Evolutionary conservation across 495 filamentous ascomycete genomes (phyloP).

Genomic region (Beverwykella pulmonaria): DNA sequence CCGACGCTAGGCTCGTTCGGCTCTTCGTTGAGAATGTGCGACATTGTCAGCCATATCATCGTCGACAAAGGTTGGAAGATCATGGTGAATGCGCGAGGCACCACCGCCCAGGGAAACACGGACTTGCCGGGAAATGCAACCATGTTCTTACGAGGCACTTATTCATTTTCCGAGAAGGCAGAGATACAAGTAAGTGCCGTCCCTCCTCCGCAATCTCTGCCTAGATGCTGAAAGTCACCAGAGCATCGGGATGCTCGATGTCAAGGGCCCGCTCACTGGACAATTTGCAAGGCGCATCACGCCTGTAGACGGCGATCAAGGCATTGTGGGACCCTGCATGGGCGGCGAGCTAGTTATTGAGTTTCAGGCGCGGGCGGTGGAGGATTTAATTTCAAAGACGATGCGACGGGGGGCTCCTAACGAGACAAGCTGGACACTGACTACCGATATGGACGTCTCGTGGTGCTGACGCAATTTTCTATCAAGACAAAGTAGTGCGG

Average conservation of each 20-base stretch:
- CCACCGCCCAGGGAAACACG: constrained; percentile 8
- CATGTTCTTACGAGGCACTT: constrained; percentile 19
- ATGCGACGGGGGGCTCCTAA: background rate
- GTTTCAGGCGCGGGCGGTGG: constrained; percentile 22
- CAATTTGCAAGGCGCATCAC: constrained; percentile 15
- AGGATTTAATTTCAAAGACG: background rate
- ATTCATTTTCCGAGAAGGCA: constrained; percentile 13
- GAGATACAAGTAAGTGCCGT: constrained; percentile 20
- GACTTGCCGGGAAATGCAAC: constrained; percentile 10
- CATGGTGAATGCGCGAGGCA: constrained; percentile 21
- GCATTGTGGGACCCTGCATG: constrained; percentile 12
- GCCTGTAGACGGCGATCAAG: constrained; percentile 17
- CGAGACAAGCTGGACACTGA: constrained; percentile 19
- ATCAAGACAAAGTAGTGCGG: constrained; percentile 1
- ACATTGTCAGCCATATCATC: constrained; percentile 3
- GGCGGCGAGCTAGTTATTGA: constrained; percentile 26
- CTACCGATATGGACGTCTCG: constrained; percentile 16
- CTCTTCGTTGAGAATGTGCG: constrained; percentile 22
- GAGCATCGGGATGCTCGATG: constrained; percentile 27
- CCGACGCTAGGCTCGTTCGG: constrained; percentile 21
- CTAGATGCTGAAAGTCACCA: constrained; percentile 11
- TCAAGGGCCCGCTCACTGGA: constrained; percentile 16
- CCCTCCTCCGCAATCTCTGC: background rate
- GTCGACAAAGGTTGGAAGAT: constrained; percentile 18
- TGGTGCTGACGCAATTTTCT: constrained; percentile 11